phyloP scores from a whole-genome alignment of 2,329 filamentous ascomycete species.

The Colletotrichum sp. region DNA sequence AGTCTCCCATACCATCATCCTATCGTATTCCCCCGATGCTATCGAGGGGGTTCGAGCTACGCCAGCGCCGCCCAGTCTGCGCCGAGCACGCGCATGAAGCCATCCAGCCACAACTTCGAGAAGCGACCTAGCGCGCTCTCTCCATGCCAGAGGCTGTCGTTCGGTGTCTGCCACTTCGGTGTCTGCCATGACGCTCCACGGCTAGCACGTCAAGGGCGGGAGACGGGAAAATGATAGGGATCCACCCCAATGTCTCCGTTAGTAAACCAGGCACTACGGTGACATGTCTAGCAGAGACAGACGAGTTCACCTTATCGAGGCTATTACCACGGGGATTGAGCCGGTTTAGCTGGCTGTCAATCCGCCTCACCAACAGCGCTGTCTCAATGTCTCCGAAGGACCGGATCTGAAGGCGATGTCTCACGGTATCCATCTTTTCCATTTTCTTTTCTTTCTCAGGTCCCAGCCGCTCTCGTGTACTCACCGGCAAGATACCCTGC shows the following conservation, averaged over 20 bases:
- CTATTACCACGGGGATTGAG: background rate
- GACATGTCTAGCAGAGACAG: background rate
- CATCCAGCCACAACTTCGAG: slow-evolving; percentile 8
- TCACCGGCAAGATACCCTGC: background rate
- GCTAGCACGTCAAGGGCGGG: background rate
- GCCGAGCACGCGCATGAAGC: background rate
- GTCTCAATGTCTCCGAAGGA: background rate
- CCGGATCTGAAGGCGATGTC: background rate
- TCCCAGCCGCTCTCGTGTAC: background rate
- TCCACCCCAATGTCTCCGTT: background rate
- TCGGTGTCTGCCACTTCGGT: background rate
- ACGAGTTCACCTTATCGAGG: background rate
- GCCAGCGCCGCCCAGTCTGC: background rate
- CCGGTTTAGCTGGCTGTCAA: background rate
- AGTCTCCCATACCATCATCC: background rate
- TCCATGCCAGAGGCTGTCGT: background rate
- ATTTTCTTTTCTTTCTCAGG: background rate
- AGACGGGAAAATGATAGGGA: background rate
- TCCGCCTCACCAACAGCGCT: background rate
- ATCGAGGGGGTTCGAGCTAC: background rate
- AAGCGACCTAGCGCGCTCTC: background rate
- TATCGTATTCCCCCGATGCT: background rate
- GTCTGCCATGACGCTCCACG: background rate
- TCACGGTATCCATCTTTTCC: background rate
- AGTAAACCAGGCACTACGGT: background rate